These are phyloP conservation scores for Crucibulum laeve DNA, from an alignment of 768 basidiomycete genomes.

Conservation along the genomic window DNA sequence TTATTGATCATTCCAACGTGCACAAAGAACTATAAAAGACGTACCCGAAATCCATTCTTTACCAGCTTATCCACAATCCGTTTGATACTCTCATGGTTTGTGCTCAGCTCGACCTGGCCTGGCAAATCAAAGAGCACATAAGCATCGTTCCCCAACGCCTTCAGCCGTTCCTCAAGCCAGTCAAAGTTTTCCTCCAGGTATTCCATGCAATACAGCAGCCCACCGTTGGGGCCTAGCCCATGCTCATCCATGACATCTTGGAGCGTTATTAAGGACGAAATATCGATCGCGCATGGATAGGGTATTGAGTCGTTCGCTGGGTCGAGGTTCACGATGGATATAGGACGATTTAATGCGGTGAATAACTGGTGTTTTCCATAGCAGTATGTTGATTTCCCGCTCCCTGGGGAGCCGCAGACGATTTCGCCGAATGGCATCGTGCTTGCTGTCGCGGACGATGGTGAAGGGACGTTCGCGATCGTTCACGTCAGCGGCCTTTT, in stretches of 20 bases:
- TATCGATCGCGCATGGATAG: slow-evolving; percentile 88
- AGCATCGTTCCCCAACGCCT: slow-evolving; percentile 62
- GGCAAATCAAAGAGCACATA: slow-evolving; percentile 96
- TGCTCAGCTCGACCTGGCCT: slow-evolving; percentile 96
- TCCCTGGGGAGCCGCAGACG: slow-evolving; percentile 82
- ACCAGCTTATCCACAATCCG: slow-evolving; percentile 66
- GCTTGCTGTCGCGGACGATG: too few species aligned
- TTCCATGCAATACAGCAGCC: slow-evolving; percentile 94
- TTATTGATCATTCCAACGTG: slow-evolving; percentile 8
- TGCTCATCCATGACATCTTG: slow-evolving; percentile 82
- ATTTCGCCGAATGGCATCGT: slow-evolving; percentile 87
- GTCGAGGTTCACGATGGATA: slow-evolving; percentile 92
- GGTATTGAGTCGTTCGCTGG: slow-evolving; percentile 89
- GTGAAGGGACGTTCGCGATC: too few species aligned
- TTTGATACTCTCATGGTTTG: slow-evolving; percentile 90
- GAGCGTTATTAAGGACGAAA: slow-evolving; percentile 82
- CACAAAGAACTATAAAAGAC: slow-evolving; percentile 21
- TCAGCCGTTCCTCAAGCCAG: slow-evolving; percentile 70
- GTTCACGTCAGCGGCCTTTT: too few species aligned
- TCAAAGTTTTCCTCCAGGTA: slow-evolving; percentile 95
- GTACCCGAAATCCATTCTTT: slow-evolving; percentile 81
- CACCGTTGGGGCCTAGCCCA: slow-evolving; percentile 91
- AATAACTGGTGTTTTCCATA: slow-evolving; percentile 87
- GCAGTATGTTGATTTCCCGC: slow-evolving; percentile 87
- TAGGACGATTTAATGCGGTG: slow-evolving; percentile 78